phyloP scores from a whole-genome alignment of 192 early-diverging fungal genomes.

The Rhizophlyctis rosea region DNA sequence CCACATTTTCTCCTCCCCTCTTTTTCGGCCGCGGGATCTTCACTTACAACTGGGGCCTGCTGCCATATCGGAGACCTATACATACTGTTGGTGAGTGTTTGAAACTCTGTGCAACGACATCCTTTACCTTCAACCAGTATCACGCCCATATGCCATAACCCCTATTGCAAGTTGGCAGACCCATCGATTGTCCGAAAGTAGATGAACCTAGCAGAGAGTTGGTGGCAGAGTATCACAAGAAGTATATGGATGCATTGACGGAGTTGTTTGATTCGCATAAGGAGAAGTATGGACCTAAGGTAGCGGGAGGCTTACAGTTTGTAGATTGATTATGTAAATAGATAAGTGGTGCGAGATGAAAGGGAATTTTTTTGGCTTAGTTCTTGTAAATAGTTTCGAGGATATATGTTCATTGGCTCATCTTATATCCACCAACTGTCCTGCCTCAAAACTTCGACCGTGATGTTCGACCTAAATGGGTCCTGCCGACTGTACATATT shows the following conservation, averaged over 20 bases:
- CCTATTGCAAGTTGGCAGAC: conserved; percentile 49
- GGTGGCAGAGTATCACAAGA: conserved; percentile 54
- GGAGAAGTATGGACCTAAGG: conserved; percentile 64
- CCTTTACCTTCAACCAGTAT: too few species aligned
- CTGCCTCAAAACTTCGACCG: too few species aligned
- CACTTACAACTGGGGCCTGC: conserved; percentile 67
- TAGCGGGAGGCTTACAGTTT: conserved; percentile 62
- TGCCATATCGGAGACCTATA: conserved; percentile 46
- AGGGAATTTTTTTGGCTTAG: too few species aligned
- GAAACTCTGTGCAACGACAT: neutral
- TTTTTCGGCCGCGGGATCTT: conserved; percentile 87
- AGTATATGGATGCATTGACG: conserved; percentile 66
- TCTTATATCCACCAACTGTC: too few species aligned
- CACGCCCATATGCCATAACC: conserved; percentile 21
- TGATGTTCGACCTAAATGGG: too few species aligned
- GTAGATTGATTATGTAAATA: too few species aligned
- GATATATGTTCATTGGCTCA: too few species aligned
- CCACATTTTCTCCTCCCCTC: conserved; percentile 46
- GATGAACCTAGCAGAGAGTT: conserved; percentile 62
- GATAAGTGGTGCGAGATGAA: too few species aligned
- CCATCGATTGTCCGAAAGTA: conserved; percentile 57
- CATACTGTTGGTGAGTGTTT: conserved; percentile 34
- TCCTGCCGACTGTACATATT: too few species aligned
- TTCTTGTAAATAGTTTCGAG: too few species aligned
- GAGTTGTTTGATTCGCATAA: conserved; percentile 66